These are phyloP conservation scores for Dendrocalamus sinicus DNA, from an alignment of 176 grass and related monocot species.

Conservation along the genomic window DNA sequence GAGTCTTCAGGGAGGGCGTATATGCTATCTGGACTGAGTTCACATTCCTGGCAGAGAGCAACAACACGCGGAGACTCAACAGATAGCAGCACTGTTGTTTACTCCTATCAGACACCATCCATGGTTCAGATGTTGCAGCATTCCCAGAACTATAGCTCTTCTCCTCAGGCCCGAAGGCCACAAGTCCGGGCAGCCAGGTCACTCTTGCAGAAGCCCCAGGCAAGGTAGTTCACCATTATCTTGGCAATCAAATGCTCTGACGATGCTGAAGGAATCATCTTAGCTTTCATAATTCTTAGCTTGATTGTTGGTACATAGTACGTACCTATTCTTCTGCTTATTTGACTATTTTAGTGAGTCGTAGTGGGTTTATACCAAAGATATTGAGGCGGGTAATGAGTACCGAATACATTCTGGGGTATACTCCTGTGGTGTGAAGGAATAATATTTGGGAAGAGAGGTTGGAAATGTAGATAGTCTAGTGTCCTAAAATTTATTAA, in stretches of 20 bases:
- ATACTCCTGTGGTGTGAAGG: constrained; percentile 43
- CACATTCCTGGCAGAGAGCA: constrained; percentile 93
- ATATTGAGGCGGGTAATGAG: background rate
- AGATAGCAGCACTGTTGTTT: constrained; percentile 61
- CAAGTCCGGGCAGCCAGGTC: constrained; percentile 24
- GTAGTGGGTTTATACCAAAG: constrained; percentile 23
- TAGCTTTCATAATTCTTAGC: constrained; percentile 43
- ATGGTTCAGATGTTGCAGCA: constrained; percentile 89
- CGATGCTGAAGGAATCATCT: constrained; percentile 9
- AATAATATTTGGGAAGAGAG: constrained; percentile 40
- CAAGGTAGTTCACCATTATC: constrained; percentile 40
- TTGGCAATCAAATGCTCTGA: constrained; percentile 19
- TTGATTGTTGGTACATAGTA: constrained; percentile 47
- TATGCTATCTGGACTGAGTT: constrained; percentile 86
- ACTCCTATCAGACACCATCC: constrained; percentile 83
- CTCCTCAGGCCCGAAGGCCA: constrained; percentile 31
- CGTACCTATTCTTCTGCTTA: constrained; percentile 52
- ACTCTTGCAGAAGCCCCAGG: constrained; percentile 27
- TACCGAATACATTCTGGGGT: constrained; percentile 40
- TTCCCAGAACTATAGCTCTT: constrained; percentile 58
- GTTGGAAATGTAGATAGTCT: constrained; percentile 37
- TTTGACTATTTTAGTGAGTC: constrained; percentile 37
- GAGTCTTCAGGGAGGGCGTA: constrained; percentile 80
- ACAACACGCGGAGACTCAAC: constrained; percentile 86
- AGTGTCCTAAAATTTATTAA: background rate